Evolutionary conservation across 108 stramenopile species (phyloP), one percentile per base, ranked within the genome.

Genomic region (Fragilaria radians): DNA sequence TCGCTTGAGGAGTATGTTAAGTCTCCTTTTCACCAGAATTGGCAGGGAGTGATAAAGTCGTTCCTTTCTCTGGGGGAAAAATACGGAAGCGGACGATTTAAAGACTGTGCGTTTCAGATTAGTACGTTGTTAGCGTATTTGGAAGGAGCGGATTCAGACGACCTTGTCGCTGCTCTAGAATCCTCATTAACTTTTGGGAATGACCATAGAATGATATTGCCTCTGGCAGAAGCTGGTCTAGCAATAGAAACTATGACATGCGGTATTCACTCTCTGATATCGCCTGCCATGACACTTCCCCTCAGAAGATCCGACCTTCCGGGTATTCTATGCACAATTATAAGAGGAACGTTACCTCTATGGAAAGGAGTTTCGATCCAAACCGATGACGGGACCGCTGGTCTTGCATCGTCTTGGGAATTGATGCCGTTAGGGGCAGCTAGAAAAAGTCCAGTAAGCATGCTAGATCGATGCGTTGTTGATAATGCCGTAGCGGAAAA

Each of bases 381-480:
- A 7, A 19, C 32, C 18, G 55, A 57, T 19, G 50, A 21, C 50
- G 50, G 50, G 22, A 9, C 17, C 7, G 9, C 7, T 7, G 24
- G 9, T 7, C 7, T 5, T 51, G 50, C 21, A 11, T 46, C 57
- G 4, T 28, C 54, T 14, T 55, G 54, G 54, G 54, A 55, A 55
- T 28, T 55, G 24, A 55, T 28, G 4, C 54, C 54, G 14, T 27
- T 28, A 28, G 54, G 22, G 4, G 22, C 27, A 14, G 36, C 36
- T n/a, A n/a, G n/a, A n/a, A n/a, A n/a, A n/a, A n/a, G n/a, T n/a
- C n/a, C n/a, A n/a, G n/a, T n/a, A n/a, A n/a, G 36, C 14, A 42
- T 42, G 36, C 36, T 42, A 14, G 11, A 42, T 14, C n/a, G n/a
- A n/a, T n/a, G n/a, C n/a, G n/a, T 42, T 42, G 14, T 14, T 11